A percentile compares a stretch with the other conserved stretches of the same genome.
phyloP scores from a whole-genome alignment of 2,329 filamentous ascomycete genomes.

The Penicillium psychrosexuale region DNA sequence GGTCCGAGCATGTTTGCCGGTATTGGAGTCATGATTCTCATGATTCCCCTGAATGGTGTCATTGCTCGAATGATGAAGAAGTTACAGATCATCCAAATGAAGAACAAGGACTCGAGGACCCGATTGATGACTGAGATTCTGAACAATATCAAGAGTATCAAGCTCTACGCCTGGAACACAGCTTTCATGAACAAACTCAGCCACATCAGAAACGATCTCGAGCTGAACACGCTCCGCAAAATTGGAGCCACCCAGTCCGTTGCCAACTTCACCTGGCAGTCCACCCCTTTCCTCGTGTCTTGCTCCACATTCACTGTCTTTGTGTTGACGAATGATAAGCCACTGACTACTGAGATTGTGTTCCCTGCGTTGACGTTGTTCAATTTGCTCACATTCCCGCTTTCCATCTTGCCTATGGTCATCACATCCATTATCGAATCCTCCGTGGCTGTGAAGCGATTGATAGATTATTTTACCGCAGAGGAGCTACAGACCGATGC shows the following conservation, averaged over 20 bases:
- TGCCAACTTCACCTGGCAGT: slow-evolving; percentile 97
- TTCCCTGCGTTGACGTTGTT: slow-evolving; percentile 92
- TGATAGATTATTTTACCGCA: slow-evolving; percentile 79
- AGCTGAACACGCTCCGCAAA: slow-evolving; percentile 90
- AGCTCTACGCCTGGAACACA: slow-evolving; percentile 94
- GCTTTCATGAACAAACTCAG: slow-evolving; percentile 98
- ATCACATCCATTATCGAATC: slow-evolving; percentile 96
- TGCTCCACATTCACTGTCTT: slow-evolving; percentile 96
- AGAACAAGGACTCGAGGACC: slow-evolving; percentile 94
- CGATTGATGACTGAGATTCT: slow-evolving; percentile 95
- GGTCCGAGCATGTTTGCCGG: slow-evolving; percentile 94
- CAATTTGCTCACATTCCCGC: slow-evolving; percentile 91
- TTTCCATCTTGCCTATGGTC: slow-evolving; percentile 94
- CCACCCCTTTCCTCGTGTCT: slow-evolving; percentile 94
- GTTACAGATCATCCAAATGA: slow-evolving; percentile 95
- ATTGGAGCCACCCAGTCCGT: slow-evolving; percentile 92
- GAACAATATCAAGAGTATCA: slow-evolving; percentile 99
- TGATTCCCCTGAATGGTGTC: slow-evolving; percentile 93
- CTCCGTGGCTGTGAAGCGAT: slow-evolving; percentile 80
- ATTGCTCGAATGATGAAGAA: slow-evolving; percentile 92
- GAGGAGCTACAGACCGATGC: slow-evolving; percentile 90
- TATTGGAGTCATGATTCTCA: slow-evolving; percentile 90
- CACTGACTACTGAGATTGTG: slow-evolving; percentile 89
- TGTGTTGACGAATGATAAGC: slow-evolving; percentile 74
- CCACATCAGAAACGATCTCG: slow-evolving; percentile 90